A percentile compares a stretch with the other conserved stretches of the same genome.
phyloP scores from a whole-genome alignment of 352 stramenopile species.

The Pseudoperonospora humuli region DNA sequence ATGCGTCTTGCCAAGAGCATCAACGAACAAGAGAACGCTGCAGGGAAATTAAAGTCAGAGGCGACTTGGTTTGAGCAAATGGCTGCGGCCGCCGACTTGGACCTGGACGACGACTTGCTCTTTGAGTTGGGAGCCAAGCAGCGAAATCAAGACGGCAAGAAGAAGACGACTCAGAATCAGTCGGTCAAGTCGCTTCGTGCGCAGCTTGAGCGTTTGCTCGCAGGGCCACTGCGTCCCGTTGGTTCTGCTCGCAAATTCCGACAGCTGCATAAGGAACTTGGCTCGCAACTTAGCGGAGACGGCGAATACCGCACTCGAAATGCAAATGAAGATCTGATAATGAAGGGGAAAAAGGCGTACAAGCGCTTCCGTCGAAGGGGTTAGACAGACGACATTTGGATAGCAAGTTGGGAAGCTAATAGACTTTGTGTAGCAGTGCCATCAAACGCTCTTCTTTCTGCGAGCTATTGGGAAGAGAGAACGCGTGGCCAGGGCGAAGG shows the following conservation, averaged over 20 bases:
- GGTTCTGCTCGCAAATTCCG: slow-evolving; percentile 79
- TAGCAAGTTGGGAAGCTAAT: too few relatives aligned
- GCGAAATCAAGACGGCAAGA: slow-evolving; percentile 35
- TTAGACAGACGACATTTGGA: slow-evolving; percentile 11
- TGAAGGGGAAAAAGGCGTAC: slow-evolving; percentile 74
- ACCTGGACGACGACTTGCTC: slow-evolving; percentile 74
- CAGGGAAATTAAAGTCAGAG: slow-evolving; percentile 75
- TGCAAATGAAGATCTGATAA: slow-evolving; percentile 58
- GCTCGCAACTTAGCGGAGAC: slow-evolving; percentile 42
- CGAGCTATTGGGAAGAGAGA: too few relatives aligned
- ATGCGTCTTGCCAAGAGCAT: slow-evolving; percentile 74
- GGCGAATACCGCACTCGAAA: slow-evolving; percentile 76
- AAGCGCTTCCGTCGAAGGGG: slow-evolving; percentile 73
- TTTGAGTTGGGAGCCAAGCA: slow-evolving; percentile 63
- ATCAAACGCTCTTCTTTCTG: too few relatives aligned
- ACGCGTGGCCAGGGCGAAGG: too few relatives aligned
- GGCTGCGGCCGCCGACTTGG: slow-evolving; percentile 68
- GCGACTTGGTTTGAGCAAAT: slow-evolving; percentile 83
- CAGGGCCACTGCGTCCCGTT: slow-evolving; percentile 58
- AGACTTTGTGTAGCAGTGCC: too few relatives aligned
- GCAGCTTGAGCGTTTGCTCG: slow-evolving; percentile 50
- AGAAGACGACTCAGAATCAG: slow-evolving; percentile 41
- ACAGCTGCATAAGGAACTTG: slow-evolving; percentile 71
- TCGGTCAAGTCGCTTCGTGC: slow-evolving; percentile 49
- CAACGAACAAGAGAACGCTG: slow-evolving; percentile 69